These are phyloP conservation scores for Lactifluus pinguis DNA, from an alignment of 768 basidiomycete genomes.

Conservation along the genomic window DNA sequence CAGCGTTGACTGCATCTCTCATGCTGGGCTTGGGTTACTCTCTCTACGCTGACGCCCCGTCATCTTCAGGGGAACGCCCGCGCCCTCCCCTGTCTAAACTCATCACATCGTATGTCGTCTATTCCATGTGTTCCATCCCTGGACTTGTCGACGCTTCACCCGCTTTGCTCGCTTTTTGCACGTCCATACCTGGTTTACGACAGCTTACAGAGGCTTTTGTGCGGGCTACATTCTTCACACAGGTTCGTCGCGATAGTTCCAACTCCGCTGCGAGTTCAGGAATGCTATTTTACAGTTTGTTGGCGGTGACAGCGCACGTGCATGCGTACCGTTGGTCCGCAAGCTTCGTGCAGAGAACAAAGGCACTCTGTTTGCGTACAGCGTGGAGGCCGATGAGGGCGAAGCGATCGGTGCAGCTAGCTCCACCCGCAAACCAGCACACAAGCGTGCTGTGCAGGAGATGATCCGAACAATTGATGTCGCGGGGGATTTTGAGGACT, in stretches of 20 bases:
- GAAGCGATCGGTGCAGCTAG: conserved; percentile 33
- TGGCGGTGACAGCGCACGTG: conserved; percentile 73
- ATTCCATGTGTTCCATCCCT: conserved; percentile 71
- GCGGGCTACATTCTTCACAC: conserved; percentile 75
- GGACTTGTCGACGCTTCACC: conserved; percentile 70
- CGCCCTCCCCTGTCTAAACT: conserved; percentile 29
- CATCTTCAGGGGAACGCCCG: conserved; percentile 2
- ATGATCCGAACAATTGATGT: conserved; percentile 69
- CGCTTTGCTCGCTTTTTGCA: conserved; percentile 43
- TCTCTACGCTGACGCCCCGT: conserved; percentile 22
- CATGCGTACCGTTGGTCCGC: conserved; percentile 54
- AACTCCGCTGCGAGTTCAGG: neutral
- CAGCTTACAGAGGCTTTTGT: conserved; percentile 61
- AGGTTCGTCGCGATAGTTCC: conserved; percentile 36
- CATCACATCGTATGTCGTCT: conserved; percentile 72
- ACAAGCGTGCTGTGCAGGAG: conserved; percentile 65
- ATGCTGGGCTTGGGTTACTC: conserved; percentile 10
- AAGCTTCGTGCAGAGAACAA: conserved; percentile 57
- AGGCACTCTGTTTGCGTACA: conserved; percentile 74
- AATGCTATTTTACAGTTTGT: conserved; percentile 51
- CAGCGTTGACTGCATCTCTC: conserved; percentile 13
- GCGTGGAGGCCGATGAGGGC: conserved; percentile 70
- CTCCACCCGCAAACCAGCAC: conserved; percentile 27
- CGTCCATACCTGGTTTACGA: conserved; percentile 52
- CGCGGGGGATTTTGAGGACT: conserved; percentile 73